Base-by-base conservation (phyloP, 2,329 filamentous ascomycete genomes). In the Aspergillus aculeatus region DNA sequence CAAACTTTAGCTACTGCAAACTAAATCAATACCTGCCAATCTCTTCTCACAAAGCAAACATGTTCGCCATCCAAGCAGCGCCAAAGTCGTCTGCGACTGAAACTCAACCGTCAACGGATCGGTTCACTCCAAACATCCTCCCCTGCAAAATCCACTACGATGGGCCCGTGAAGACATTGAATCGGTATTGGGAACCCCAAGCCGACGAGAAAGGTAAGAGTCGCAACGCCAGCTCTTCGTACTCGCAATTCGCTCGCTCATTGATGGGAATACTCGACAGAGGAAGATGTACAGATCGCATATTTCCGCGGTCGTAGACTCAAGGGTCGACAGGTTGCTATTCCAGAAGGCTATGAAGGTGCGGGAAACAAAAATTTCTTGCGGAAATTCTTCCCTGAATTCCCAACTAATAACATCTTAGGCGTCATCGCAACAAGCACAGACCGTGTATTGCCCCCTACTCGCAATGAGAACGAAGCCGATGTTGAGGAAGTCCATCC, bases 301-400 rank as follows among this genome's bases (percentile, higher is more conserved):
- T 89, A 93, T 70, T 89, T 96, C 64, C 88, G 93, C 62, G 93
- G 93, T 35, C 86, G 92, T 52, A 93, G 90, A 71, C 82, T 97
- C 1, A 82, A 86, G 50, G 92, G 90, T 47, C 88, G 85, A 62
- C 70, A 79, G 1, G 75, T 95, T 3, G 79, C 81, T 3, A 73
- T 97, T 0, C 92, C 93, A 0, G 77, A 85, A n/a, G 84, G 85
- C 3, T 96, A 93, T 72, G 81, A 84, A 64, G 86, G 84, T 80
- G 32, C 4, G 32, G 32, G 12, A 35, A 16, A 65, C 6, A 16
- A 47, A 68, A 61, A 24, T 50, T 2, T 21, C 9, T 11, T 21
- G 11, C 24, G 1, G 16, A n/a, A 10, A 41, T 11, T 23, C n/a
- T 6, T 29, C 2, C 5, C 14, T 23, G 35, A 5, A 2, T 29